Evolutionary conservation across 75 land plant species (phyloP).

Genomic region (Ceratopteris richardii): DNA sequence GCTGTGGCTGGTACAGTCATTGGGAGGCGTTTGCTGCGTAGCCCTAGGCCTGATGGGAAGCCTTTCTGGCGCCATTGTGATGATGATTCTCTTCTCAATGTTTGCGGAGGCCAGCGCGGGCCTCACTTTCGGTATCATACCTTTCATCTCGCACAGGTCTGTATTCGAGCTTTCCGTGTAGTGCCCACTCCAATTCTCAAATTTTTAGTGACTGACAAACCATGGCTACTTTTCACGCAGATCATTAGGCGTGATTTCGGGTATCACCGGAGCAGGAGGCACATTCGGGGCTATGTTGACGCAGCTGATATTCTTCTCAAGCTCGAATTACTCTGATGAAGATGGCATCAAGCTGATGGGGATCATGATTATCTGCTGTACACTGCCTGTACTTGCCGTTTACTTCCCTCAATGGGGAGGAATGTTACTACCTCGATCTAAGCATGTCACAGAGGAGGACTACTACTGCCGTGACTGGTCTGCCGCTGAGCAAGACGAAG

Average conservation of each 20-base stretch:
- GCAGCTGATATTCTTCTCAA: slow-evolving; percentile 56
- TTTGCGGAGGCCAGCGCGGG: slow-evolving; percentile 71
- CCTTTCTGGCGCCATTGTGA: slow-evolving; percentile 35
- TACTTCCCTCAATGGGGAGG: slow-evolving; percentile 79
- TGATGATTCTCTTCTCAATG: slow-evolving; percentile 72
- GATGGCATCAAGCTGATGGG: slow-evolving; percentile 37
- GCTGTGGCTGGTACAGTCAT: slow-evolving; percentile 65
- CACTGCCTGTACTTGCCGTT: slow-evolving; percentile 29
- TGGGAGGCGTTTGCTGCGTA: slow-evolving; percentile 63
- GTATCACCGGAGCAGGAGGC: slow-evolving; percentile 73
- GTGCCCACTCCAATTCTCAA: too few species aligned
- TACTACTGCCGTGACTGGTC: slow-evolving; percentile 60
- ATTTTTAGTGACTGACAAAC: too few species aligned
- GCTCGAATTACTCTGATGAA: slow-evolving; percentile 33
- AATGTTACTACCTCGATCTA: slow-evolving; percentile 54
- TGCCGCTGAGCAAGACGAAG: slow-evolving; percentile 8
- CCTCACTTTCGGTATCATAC: slow-evolving; percentile 67
- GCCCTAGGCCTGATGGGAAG: slow-evolving; percentile 35
- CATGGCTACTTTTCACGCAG: too few species aligned
- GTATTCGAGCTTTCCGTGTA: too few species aligned
- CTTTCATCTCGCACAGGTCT: slow-evolving; percentile 60
- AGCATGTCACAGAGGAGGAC: slow-evolving; percentile 38
- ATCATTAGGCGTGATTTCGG: slow-evolving; percentile 65
- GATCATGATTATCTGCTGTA: slow-evolving; percentile 18
- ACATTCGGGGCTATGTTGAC: slow-evolving; percentile 58